Evolutionary conservation across 2,329 filamentous ascomycete genomes (phyloP).

Genomic region (Nannizziopsis arthrosporioides): DNA sequence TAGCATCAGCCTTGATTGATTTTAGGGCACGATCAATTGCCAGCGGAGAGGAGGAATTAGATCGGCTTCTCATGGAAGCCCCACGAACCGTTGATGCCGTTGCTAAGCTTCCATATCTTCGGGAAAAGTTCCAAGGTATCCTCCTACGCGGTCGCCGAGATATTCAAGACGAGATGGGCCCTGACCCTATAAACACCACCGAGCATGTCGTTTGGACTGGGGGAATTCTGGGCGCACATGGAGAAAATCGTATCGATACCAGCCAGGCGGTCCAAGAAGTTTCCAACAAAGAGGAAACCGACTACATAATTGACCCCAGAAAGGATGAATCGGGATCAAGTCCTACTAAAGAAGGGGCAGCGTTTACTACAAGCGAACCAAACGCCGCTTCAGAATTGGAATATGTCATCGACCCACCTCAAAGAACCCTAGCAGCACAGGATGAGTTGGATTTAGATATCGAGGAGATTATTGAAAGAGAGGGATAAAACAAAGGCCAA

Average conservation of each 20-base stretch:
- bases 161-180: neutral
- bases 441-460: slow-evolving; percentile 12
- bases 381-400: neutral
- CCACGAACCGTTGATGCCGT: slow-evolving; percentile 29
- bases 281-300: neutral
- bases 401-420: neutral
- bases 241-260: slow-evolving; percentile 14
- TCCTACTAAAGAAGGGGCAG: slow-evolving; percentile 2
- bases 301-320: neutral
- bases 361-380: slow-evolving; percentile 13
- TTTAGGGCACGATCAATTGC: slow-evolving; percentile 27
- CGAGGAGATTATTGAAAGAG: slow-evolving; percentile 1
- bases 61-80: slow-evolving; percentile 22
- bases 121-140: slow-evolving; percentile 32
- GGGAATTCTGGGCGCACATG: slow-evolving; percentile 24
- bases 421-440: slow-evolving; percentile 3
- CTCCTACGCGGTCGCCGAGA: slow-evolving; percentile 22
- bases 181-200: slow-evolving; percentile 8
- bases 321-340: slow-evolving; percentile 7
- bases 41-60: slow-evolving; percentile 24
- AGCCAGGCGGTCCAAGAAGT: slow-evolving; percentile 1
- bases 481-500: neutral
- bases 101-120: slow-evolving; percentile 29
- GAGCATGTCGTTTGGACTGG: slow-evolving; percentile 27
- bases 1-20: slow-evolving; percentile 31